Base-by-base conservation (phyloP, 2,329 filamentous ascomycete species). In the Aspergillus sp. region DNA sequence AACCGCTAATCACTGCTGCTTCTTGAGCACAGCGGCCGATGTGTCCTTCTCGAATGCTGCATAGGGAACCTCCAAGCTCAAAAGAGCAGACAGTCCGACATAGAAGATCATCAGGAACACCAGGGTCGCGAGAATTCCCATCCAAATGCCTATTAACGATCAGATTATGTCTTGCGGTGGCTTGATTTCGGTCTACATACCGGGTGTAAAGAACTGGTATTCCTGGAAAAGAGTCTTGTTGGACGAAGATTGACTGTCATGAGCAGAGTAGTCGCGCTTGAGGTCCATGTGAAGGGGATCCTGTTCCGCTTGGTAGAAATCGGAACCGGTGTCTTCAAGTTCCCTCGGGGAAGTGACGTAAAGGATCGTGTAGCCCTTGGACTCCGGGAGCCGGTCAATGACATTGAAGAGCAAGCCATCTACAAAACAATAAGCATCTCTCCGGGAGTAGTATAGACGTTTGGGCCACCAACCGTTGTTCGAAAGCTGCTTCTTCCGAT, bases 21-120 rank as follows among this genome's bases (percentile, higher is more conserved):
- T 96, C 86, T 93, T 96, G 78, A 96, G 91, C 32, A 90, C 90
- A 39, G 87, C 83, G n/a, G 92, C 91, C 0, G 92, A 91, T 83
- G 92, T 96, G 69, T 97, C 94, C 82, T 97, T 97, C 74, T 96
- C 94, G 74, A 98, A 99, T 1, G 95, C 92, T 64, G 91, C 92
- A 76, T 98, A 98, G 1, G 91, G 91, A 30, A 98, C 91, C 75
- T 97, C 84, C 17, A 99, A 83, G 67, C 91, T 94, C 6, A 85
- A 81, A 12, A 98, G 82, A 13, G 91, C 92, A 61, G 78, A 86
- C 58, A 98, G 79, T 13, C 90, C 95, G 59, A 93, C 88, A 66
- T 89, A 89, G 5, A 97, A 81, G 67, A 98, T 93, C 28, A 86
- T 80, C 62, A 96, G 78, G 52, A 97, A 83, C 41, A 97, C 75